A percentile compares a stretch with the other conserved stretches of the same genome.
These are phyloP conservation scores for Haplographium delicatum DNA, from an alignment of 495 filamentous ascomycete genomes.

Conservation along the genomic window DNA sequence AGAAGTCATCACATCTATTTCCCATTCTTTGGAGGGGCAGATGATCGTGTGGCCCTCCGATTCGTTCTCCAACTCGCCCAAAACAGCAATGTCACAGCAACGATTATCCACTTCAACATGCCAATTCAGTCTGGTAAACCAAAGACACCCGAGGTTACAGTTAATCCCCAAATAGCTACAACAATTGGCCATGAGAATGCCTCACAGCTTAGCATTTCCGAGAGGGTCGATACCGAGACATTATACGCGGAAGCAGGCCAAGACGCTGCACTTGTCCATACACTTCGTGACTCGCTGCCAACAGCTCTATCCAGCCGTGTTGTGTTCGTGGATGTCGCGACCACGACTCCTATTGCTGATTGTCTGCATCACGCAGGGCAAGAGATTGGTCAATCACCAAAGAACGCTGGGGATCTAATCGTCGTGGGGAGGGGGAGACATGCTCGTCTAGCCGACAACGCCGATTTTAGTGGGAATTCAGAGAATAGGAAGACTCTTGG, in stretches of 20 bases:
- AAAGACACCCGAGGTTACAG: conserved; percentile 16
- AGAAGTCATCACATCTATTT: conserved; percentile 82
- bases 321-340: conserved; percentile 40
- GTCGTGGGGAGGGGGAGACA: conserved; percentile 58
- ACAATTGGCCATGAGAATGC: neutral
- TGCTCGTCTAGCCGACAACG: conserved; percentile 6
- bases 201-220: conserved; percentile 12
- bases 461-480: conserved; percentile 29
- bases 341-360: conserved; percentile 20
- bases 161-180: neutral
- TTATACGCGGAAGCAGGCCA: conserved; percentile 30
- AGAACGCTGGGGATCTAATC: conserved; percentile 74
- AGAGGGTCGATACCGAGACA: conserved; percentile 26
- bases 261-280: conserved; percentile 59
- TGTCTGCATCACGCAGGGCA: conserved; percentile 43
- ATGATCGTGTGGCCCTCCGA: conserved; percentile 76
- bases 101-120: conserved; percentile 52
- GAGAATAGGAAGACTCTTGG: conserved; percentile 64
- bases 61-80: conserved; percentile 76
- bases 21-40: conserved; percentile 79
- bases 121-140: conserved; percentile 13
- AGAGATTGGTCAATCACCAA: conserved; percentile 54
- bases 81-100: conserved; percentile 71
- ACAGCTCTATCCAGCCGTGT: conserved; percentile 54
- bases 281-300: conserved; percentile 57